A percentile compares a stretch with the other conserved stretches of the same genome.
Conservation (phyloP, 2,329 filamentous ascomycete species). For the Microsporum canis region DNA sequence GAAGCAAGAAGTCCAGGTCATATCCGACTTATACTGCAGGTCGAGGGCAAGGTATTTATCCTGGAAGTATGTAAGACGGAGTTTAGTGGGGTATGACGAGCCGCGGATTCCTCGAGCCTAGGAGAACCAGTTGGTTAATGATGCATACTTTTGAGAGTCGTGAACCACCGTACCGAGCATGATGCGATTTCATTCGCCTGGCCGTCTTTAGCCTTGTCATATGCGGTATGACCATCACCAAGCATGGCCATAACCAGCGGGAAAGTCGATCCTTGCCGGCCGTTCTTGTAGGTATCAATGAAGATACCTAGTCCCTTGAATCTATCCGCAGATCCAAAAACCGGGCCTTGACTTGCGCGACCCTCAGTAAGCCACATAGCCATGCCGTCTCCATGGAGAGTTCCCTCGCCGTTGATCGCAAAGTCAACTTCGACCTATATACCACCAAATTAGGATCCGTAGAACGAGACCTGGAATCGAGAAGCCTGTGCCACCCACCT, state of each 20-base stretch:
- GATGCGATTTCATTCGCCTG: slow-evolving; percentile 87
- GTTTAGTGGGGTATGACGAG: slow-evolving; percentile 66
- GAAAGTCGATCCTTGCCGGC: slow-evolving; percentile 87
- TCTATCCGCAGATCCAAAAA: slow-evolving; percentile 77
- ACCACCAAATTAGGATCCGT: neutral
- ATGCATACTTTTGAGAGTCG: neutral
- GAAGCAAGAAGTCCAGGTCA: slow-evolving; percentile 85
- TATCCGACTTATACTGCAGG: slow-evolving; percentile 84
- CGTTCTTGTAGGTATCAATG: slow-evolving; percentile 99
- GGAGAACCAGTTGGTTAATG: neutral
- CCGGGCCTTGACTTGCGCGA: slow-evolving; percentile 64
- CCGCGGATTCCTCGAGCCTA: slow-evolving; percentile 77
- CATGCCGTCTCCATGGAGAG: slow-evolving; percentile 90
- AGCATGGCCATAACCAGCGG: slow-evolving; percentile 98
- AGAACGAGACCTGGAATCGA: neutral
- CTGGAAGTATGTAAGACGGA: slow-evolving; percentile 88
- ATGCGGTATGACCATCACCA: slow-evolving; percentile 76
- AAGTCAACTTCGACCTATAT: slow-evolving; percentile 77
- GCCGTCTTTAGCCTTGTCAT: slow-evolving; percentile 90
- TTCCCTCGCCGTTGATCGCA: slow-evolving; percentile 77
- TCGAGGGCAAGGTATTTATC: slow-evolving; percentile 86
- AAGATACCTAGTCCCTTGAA: slow-evolving; percentile 95
- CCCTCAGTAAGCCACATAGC: slow-evolving; percentile 97
- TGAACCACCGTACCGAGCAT: slow-evolving; percentile 54
- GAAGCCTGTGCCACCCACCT: slow-evolving; percentile 39